Evolutionary conservation across 2,329 filamentous ascomycete genomes (phyloP), one percentile per base, ranked within the genome.

Genomic region (Ascochyta lentis): DNA sequence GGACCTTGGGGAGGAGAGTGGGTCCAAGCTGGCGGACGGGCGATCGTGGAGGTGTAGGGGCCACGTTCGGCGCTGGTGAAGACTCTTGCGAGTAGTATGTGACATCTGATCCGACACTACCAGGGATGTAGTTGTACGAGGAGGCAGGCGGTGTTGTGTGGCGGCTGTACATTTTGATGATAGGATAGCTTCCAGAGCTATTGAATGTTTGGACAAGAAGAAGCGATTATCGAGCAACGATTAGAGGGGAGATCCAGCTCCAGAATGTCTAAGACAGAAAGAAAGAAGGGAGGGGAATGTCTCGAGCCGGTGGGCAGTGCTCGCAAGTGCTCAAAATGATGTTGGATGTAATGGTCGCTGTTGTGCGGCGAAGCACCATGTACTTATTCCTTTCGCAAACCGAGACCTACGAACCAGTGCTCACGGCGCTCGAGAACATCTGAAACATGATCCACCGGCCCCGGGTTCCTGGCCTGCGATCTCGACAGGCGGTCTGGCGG

Each of bases 1-100:
- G 86, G 78, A 96, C 93, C 83, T 92, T 95, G 70, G 92, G 92
- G 29, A 96, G 82, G 56, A 96, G 81, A 44, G 91, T 81, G 47
- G 91, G 91, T 48, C 91, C 91, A 77, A 92, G 89, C 59, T 91
- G 89, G 58, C 88, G 84, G 65, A 93, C 85, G 57, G 91, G 90
- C 31, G 90, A 89, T 61, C 84, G 82, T 49, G 83, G 84, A 49
- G 90, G 90, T 12, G 89, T 92, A 66, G 86, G 81, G 63, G 84
- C 81, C 19, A 88, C 90, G 78, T 85, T 83, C 66, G 86, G 81
- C 73, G 89, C 89, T 39, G 85, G 85, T 31, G 85, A 85, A 40
- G 89, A 91, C 73, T 89, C 83, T 68, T 84, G 82, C 48, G 88
- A 89, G 79, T 87, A 81, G 64, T 77, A 80, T 60, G 76, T 89